Base-by-base conservation (phyloP, 805 yeast genomes). In the Komagataella phaffii region DNA sequence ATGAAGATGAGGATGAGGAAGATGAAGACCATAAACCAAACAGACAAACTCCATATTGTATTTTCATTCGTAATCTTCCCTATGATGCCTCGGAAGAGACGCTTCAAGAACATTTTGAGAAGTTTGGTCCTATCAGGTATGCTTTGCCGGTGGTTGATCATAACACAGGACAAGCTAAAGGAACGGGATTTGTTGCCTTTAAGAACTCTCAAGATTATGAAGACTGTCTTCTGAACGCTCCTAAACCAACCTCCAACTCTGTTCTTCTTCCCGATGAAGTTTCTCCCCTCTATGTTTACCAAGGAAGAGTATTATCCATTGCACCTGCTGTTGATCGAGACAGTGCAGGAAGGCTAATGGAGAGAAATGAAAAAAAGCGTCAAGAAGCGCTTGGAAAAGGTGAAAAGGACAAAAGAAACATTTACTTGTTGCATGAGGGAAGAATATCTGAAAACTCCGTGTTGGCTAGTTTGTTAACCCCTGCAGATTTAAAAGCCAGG, bases 161-260 rank as follows among this genome's bases (percentile, higher is more conserved):
- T 61, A 84, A 74, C 52, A 82, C 96, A 2, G 95, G 95, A 5
- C 70, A 87, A 54, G 91, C 98, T 10, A 86, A 76, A 64, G 99
- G 99, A 55, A 85, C 96, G 0, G 99, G 96, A 0, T 93, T 93
- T 64, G 96, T 93, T 46, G 95, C 96, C 0, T 93, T 93, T 63
- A 66, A 64, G 50, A 70, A 75, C 19, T 79, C 77, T 51, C 80
- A 75, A 3, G 78, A 85, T 3, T 86, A 80, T 59, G 74, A 75
- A 36, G 75, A 77, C 51, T 90, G 97, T 68, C 63, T 90, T 43
- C 72, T 73, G 3, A 75, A 80, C 59, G 96, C 97, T 0, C 98
- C 99, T 21, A 78, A 79, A 47, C 75, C 80, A 17, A 71, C 70
- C 5, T 66, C 77, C 14, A 72, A 80, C 12, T 76, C 85, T 4